A percentile compares a stretch with the other conserved stretches of the same genome.
phyloP scores from a whole-genome alignment of 306 rosid genomes.

The apple (Malus domestica) region ASM211411v1 NC_041799.1:4484501-4485000 shows the following conservation, averaged over 20 bases:
- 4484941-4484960: slow-evolving; percentile 8
- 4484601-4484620: too few species aligned
- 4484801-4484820: slow-evolving; percentile 55
- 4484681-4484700: not conserved
- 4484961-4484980: slow-evolving; percentile 14
- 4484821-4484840: slow-evolving; percentile 51
- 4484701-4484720: not conserved
- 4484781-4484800: slow-evolving; percentile 52
- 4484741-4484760: not conserved
- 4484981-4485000: slow-evolving; percentile 37
- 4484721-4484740: not conserved
- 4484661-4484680: not conserved
- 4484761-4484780: slow-evolving; percentile 47
- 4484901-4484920: slow-evolving; percentile 20
- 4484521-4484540: not conserved
- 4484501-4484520: slow-evolving; percentile 4
- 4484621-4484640: not conserved
- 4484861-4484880: slow-evolving; percentile 43
- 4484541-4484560: too few species aligned
- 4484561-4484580: too few species aligned
- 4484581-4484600: too few species aligned
- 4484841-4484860: slow-evolving; percentile 77
- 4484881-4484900: slow-evolving; percentile 28
- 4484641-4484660: not conserved
- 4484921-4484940: slow-evolving; percentile 29